phyloP scores from a whole-genome alignment of 2,329 filamentous ascomycete genomes.

The Fusarium graminum region DNA sequence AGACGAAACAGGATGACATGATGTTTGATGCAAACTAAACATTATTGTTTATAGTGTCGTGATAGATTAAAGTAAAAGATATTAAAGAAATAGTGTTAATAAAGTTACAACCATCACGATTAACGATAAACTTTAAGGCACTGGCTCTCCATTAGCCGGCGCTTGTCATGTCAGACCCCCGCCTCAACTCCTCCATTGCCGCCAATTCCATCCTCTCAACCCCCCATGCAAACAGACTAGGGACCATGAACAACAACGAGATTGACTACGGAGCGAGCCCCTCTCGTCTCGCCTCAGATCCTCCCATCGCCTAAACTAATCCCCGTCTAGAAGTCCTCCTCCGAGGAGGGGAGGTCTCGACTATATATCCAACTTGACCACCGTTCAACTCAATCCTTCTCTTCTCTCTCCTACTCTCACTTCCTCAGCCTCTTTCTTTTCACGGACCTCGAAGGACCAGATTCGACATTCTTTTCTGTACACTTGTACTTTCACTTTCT shows the following conservation, averaged over 20 bases:
- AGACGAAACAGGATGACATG: constrained; percentile 28
- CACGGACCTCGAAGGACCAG: constrained; percentile 52
- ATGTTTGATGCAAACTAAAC: constrained; percentile 10
- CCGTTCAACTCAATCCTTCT: neutral
- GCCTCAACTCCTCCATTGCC: constrained; percentile 16
- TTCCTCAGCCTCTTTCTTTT: constrained; percentile 45
- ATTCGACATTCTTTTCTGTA: constrained; percentile 51
- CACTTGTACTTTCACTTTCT: constrained; percentile 49
- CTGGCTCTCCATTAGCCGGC: constrained; percentile 13
- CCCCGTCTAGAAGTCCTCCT: constrained; percentile 39
- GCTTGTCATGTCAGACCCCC: constrained; percentile 32
- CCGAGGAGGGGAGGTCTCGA: constrained; percentile 18
- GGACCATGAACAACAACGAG: constrained; percentile 14
- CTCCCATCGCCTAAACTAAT: constrained; percentile 18
- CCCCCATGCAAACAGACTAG: constrained; percentile 9
- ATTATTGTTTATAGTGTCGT: neutral
- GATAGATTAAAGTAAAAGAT: neutral
- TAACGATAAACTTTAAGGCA: neutral
- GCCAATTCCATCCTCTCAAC: constrained; percentile 18
- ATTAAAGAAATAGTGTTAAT: neutral
- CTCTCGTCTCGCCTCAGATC: constrained; percentile 29
- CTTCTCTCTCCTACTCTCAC: neutral
- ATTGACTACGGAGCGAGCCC: constrained; percentile 33
- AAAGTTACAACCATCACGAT: neutral
- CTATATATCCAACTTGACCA: constrained; percentile 46